Evolutionary conservation across 768 basidiomycete genomes (phyloP).

Genomic region (Ephemerocybe angulata): DNA sequence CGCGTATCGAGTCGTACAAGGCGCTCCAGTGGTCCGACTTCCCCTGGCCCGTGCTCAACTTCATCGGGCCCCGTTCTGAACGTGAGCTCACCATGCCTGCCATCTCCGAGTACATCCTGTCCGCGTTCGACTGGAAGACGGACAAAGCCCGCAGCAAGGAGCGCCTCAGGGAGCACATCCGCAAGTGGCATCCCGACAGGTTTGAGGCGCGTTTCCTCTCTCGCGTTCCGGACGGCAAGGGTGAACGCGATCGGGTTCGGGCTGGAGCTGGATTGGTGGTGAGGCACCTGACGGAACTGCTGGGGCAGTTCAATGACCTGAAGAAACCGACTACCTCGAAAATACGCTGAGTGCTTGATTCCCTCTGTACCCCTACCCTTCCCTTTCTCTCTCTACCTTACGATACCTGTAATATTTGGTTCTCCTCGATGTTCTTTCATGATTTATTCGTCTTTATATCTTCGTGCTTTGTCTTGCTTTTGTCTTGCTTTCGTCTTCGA

Average conservation of each 20-base stretch:
- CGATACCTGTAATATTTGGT: too few relatives aligned
- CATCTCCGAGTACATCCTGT: constrained; percentile 19
- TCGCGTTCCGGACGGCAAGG: constrained; percentile 12
- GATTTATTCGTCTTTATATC: too few relatives aligned
- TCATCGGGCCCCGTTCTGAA: constrained; percentile 15
- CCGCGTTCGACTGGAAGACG: constrained; percentile 14
- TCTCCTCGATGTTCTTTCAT: too few relatives aligned
- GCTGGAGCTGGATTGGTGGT: constrained; percentile 20
- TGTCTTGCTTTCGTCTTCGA: too few relatives aligned
- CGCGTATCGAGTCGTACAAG: constrained; percentile 15
- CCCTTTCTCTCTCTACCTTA: too few relatives aligned
- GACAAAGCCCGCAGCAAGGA: constrained; percentile 17
- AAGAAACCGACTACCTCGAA: too few relatives aligned
- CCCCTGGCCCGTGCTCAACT: constrained; percentile 23
- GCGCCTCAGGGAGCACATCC: constrained; percentile 18
- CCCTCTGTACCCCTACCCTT: too few relatives aligned
- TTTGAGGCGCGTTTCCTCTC: constrained; percentile 21
- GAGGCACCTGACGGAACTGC: constrained; percentile 21
- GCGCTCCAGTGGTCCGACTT: constrained; percentile 22
- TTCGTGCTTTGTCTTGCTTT: too few relatives aligned
- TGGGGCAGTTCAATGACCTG: constrained; percentile 21
- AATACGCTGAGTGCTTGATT: too few relatives aligned
- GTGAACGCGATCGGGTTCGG: constrained; percentile 21
- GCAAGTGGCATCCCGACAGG: constrained; percentile 22
- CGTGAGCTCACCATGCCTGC: constrained; percentile 18